Percentiles rank a stretch among this genome's conserved stretches.
phyloP scores from a whole-genome alignment of 441 rosid genomes.

The Jatropha podagrica region DNA sequence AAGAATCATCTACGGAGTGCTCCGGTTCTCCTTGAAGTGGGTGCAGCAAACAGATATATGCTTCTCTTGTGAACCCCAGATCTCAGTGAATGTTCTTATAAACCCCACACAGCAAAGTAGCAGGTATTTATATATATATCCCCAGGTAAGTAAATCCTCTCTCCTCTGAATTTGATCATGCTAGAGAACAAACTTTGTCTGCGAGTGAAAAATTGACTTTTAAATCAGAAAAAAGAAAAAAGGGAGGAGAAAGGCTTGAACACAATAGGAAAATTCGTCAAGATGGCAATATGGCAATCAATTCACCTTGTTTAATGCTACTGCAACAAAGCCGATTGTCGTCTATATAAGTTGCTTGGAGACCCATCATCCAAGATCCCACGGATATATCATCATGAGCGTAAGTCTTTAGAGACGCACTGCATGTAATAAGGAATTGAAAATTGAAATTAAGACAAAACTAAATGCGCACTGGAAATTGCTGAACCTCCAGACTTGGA shows the following conservation, averaged over 20 bases:
- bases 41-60: neutral
- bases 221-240: neutral
- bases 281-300: neutral
- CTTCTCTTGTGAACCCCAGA: conserved; percentile 3
- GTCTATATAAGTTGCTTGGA: conserved; percentile 81
- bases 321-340: conserved; percentile 89
- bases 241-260: neutral
- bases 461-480: neutral
- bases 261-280: neutral
- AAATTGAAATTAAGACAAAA: neutral
- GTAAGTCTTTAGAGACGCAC: conserved; percentile 86
- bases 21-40: neutral
- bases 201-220: conserved; percentile 32
- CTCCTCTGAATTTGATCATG: conserved; percentile 40
- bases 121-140: neutral
- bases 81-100: conserved; percentile 4
- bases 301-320: conserved; percentile 82
- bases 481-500: neutral
- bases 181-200: conserved; percentile 86
- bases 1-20: conserved; percentile 25
- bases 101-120: neutral
- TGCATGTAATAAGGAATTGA: conserved; percentile 31
- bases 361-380: conserved; percentile 99
- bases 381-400: conserved; percentile 83
- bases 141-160: conserved; percentile 13